Evolutionary conservation across 2,329 filamentous ascomycete species (phyloP), one percentile per base, ranked within the genome.

Genomic region (Elsinoe necatrix): DNA sequence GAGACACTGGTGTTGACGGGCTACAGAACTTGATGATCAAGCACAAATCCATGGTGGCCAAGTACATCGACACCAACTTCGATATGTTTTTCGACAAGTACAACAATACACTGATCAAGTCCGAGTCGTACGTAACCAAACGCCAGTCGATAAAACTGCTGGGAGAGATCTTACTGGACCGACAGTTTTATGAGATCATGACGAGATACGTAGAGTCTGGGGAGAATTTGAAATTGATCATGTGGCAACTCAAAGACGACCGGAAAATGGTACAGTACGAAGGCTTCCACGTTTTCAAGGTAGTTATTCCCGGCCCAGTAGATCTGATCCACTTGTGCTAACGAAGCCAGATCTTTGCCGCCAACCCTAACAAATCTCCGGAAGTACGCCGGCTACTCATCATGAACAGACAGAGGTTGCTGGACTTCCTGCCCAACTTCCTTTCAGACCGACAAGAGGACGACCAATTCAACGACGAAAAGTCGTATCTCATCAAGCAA

Each of bases 261-360:
- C 83, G 92, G 64, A 93, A 95, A 72, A 98, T 98, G 91, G 93
- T 98, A 60, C 93, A 97, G 72, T 98, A 98, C 70, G 93, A 98
- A 71, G 93, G 91, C 6, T 98, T 98, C 71, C 93, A 98, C 69
- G 92, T 98, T 41, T 98, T 98, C 80, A 98, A 98, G 77, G 81
- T 83, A 60, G 16, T 29, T 48, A 27, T 41, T 48, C 20, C 27
- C 20, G 43, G 20, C 20, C 7, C 35, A 41, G 8, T 48, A 23
- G n/a, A 9, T 11, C 27, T 18, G n/a, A n/a, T 34, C 43, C 50
- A 27, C 18, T 20, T 23, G 18, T 14, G 20, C 63, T 67, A 9
- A 66, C 35, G 27, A 16, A 29, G 9, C 27, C 63, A 83, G 81
- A 92, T 98, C 61, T 98, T 98, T 72, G 93, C 97, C 55, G 93